Conservation (phyloP, 345 rosid genomes). For the Syzygium grande region DNA sequence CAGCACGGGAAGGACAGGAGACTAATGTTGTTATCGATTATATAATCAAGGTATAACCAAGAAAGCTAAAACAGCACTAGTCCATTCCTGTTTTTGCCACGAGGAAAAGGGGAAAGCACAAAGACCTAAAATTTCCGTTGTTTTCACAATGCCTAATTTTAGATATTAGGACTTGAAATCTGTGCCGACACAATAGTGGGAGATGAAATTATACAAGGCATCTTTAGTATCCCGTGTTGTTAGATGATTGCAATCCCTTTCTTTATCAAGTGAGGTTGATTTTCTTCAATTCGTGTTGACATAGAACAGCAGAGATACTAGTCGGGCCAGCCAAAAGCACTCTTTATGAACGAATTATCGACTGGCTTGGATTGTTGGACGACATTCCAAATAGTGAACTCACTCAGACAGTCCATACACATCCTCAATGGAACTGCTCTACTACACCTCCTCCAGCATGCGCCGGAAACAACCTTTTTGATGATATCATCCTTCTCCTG, state of each 20-base stretch:
- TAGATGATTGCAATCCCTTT: neutral
- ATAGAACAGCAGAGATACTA: constrained; percentile 56
- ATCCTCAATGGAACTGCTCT: constrained; percentile 60
- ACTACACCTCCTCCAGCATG: constrained; percentile 77
- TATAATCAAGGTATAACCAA: constrained; percentile 44
- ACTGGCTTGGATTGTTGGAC: constrained; percentile 84
- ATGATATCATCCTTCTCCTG: constrained; percentile 63
- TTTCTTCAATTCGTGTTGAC: neutral
- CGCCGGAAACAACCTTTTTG: constrained; percentile 70
- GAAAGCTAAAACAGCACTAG: neutral
- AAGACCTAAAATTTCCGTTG: neutral
- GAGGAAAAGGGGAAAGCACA: neutral
- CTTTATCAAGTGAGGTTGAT: neutral
- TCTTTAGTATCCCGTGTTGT: neutral
- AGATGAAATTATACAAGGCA: constrained; percentile 47
- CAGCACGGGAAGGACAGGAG: constrained; percentile 56
- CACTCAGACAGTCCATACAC: constrained; percentile 47
- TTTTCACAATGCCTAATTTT: neutral
- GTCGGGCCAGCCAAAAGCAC: constrained; percentile 69
- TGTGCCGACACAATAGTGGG: constrained; percentile 57
- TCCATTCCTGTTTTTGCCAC: neutral
- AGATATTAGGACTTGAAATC: constrained; percentile 53
- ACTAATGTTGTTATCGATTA: constrained; percentile 63
- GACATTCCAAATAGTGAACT: constrained; percentile 63
- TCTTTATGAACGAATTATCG: constrained; percentile 84